phyloP scores from a whole-genome alignment of 768 basidiomycete species.

The Rhodotorula sphaerocarpa region DNA sequence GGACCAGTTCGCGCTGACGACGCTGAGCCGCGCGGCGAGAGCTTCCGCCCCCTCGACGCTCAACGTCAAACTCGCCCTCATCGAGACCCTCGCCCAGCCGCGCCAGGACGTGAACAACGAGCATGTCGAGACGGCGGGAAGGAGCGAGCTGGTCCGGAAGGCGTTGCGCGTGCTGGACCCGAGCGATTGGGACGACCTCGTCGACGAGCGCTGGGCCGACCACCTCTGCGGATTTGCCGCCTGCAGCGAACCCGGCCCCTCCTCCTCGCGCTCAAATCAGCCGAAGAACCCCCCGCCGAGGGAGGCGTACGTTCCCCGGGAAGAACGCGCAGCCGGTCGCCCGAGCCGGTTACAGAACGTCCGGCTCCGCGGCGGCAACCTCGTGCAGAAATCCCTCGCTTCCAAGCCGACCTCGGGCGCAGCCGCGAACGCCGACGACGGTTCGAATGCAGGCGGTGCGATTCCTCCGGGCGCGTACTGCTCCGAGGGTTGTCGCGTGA shows the following conservation, averaged over 20 bases:
- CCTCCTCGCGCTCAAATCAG: too few species aligned
- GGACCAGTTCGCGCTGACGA: too few species aligned
- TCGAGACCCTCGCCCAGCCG: constrained; percentile 17
- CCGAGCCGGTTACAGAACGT: neutral
- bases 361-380: too few species aligned
- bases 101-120: neutral
- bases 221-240: constrained; percentile 1
- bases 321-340: neutral
- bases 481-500: neutral
- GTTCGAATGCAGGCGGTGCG: neutral
- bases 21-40: too few species aligned
- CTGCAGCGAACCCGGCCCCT: neutral
- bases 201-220: constrained; percentile 3
- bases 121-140: neutral
- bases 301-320: neutral
- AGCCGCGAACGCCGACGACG: too few species aligned
- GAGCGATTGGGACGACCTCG: neutral
- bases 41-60: neutral
- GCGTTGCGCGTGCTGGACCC: neutral
- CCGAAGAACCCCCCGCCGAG: neutral
- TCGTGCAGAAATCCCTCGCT: too few species aligned
- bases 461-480: constrained; percentile 9
- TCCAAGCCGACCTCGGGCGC: too few species aligned
- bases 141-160: neutral
- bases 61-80: neutral